These are phyloP conservation scores for Ascoidea rubescens DNA, from an alignment of 805 yeast species.

Conservation along the genomic window DNA sequence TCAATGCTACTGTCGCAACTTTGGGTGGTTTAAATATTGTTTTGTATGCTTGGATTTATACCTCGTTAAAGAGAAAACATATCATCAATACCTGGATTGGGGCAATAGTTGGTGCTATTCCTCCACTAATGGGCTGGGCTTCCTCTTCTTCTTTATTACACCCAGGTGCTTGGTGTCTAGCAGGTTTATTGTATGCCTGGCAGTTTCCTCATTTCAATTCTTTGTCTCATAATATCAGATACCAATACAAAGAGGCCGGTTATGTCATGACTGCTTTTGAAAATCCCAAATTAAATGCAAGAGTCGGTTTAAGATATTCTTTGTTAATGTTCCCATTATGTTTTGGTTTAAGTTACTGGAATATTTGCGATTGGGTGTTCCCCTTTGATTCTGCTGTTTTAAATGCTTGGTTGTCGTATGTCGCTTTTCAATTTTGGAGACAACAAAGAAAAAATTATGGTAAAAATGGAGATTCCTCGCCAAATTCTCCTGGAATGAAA, in stretches of 20 bases:
- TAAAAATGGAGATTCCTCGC: slow-evolving; percentile 20
- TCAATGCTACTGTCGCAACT: slow-evolving; percentile 70
- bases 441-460: slow-evolving; percentile 59
- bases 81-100: slow-evolving; percentile 97
- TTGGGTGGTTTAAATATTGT: slow-evolving; percentile 74
- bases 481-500: slow-evolving; percentile 41
- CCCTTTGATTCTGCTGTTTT: slow-evolving; percentile 68
- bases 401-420: slow-evolving; percentile 75
- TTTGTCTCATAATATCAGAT: slow-evolving; percentile 73
- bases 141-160: slow-evolving; percentile 66
- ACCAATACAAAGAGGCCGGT: slow-evolving; percentile 85
- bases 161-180: slow-evolving; percentile 94
- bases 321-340: slow-evolving; percentile 91
- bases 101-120: slow-evolving; percentile 96
- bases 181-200: slow-evolving; percentile 88
- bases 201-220: slow-evolving; percentile 97
- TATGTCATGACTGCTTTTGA: slow-evolving; percentile 96
- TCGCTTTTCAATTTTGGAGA: slow-evolving; percentile 74
- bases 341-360: slow-evolving; percentile 62
- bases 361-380: slow-evolving; percentile 72
- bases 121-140: slow-evolving; percentile 99
- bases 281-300: slow-evolving; percentile 81
- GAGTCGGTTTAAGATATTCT: slow-evolving; percentile 86
- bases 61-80: slow-evolving; percentile 74
- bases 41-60: slow-evolving; percentile 81